Evolutionary conservation across 768 basidiomycete genomes (phyloP).

Genomic region (Imleria badia): DNA sequence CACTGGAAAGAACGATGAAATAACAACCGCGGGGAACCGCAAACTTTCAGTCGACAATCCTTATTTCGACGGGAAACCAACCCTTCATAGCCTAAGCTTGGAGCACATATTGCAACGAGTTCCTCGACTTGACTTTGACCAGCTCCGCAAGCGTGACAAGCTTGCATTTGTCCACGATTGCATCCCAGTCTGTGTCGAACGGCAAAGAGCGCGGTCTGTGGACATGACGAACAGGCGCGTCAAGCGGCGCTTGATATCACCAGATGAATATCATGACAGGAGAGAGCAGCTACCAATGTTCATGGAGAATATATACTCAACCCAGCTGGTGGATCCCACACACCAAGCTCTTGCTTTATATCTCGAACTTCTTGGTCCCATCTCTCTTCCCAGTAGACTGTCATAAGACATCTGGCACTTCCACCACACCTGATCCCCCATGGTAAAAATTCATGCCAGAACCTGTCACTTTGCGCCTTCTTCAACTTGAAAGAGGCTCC

Average conservation of each 20-base stretch:
- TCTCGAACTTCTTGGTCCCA: slow-evolving; percentile 85
- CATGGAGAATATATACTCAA: slow-evolving; percentile 15
- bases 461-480: slow-evolving; percentile 45
- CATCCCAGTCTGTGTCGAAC: no score
- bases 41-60: slow-evolving; percentile 77
- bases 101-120: no score
- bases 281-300: neutral
- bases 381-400: slow-evolving; percentile 94
- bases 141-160: no score
- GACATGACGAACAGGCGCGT: no score
- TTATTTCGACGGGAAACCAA: no score
- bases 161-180: no score
- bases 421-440: slow-evolving; percentile 91
- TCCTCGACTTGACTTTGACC: no score
- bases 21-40: slow-evolving; percentile 77
- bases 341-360: slow-evolving; percentile 81
- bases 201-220: no score
- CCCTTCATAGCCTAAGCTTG: no score
- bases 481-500: slow-evolving; percentile 40
- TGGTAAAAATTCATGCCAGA: no score
- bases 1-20: neutral
- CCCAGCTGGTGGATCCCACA: slow-evolving; percentile 71
- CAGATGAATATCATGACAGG: no score
- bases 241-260: no score
- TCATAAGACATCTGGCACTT: slow-evolving; percentile 72